Base-by-base conservation (phyloP, 306 rosid species). In the Quercus variabilis region DNA sequence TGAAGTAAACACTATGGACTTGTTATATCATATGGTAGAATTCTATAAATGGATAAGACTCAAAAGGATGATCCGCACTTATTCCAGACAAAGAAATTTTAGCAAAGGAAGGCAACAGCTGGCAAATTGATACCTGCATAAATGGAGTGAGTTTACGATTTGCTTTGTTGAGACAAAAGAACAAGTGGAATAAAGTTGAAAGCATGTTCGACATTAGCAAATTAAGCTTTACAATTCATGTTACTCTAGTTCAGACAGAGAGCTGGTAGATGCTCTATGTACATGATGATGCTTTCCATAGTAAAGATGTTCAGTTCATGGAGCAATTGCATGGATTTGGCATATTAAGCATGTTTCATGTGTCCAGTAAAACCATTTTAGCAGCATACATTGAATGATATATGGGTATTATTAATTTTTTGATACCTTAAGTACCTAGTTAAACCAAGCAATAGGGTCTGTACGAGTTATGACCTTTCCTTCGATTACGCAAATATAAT, bases 151-250 rank as follows among this genome's bases (percentile, higher is more conserved):
- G 83, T 49, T 69, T 43, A 38, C 73, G 59, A 57, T 69, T 76
- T 74, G 82, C 55, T 76, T 76, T 56, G 54, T 55, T 54, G 30
- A 25, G 58, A 55, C 55, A 74, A 71, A 74, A 74, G 52, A 76
- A 13, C 35, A 21, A 33, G 54, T 18, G 76, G 90, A 83, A 81
- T 83, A 86, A 83, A 80, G 90, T 78, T 28, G 43, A 71, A 71
- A 74, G 64, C 55, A 60, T 51, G 72, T 38, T 57, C 43, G 79
- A 72, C 78, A 71, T 79, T 43, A 67, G 9, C 74, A 49, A 52
- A 33, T 33, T 33, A 33, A 23, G 75, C 83, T 81, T 80, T 83
- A 55, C 59, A 57, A 68, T 64, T 74, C 65, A 74, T 71, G 77
- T 75, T 80, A 67, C 65, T 86, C 52, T 65, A 71, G 33, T 64